A percentile compares a stretch with the other conserved stretches of the same genome.
phyloP scores from a whole-genome alignment of 2,329 filamentous ascomycete genomes.

The Fusarium mangiferae region DNA sequence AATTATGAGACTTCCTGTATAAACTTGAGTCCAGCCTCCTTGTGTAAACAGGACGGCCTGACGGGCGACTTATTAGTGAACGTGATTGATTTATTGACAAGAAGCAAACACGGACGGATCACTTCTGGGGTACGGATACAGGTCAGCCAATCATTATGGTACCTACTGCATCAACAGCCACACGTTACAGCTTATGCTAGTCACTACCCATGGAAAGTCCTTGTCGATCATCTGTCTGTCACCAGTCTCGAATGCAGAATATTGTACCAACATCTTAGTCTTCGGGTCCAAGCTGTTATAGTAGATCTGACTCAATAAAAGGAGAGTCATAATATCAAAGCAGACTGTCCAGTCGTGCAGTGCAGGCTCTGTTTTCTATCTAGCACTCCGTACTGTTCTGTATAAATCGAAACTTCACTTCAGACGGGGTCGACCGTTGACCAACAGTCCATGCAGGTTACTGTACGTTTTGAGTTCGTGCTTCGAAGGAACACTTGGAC shows the following conservation, averaged over 20 bases:
- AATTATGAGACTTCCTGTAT: background rate
- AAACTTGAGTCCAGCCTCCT: background rate
- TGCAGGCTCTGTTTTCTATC: background rate
- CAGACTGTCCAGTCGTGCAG: background rate
- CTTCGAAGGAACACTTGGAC: background rate
- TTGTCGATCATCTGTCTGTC: constrained; percentile 34
- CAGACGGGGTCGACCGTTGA: background rate
- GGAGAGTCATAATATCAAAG: background rate
- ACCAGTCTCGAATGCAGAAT: background rate
- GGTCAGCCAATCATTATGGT: background rate
- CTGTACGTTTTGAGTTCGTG: background rate
- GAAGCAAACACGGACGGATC: constrained; percentile 1
- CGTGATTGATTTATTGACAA: background rate
- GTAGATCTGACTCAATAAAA: background rate
- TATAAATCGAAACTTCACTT: background rate
- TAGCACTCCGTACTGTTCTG: background rate
- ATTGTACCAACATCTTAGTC: background rate
- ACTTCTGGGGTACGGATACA: constrained; percentile 13
- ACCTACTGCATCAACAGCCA: constrained; percentile 22
- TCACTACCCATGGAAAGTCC: constrained; percentile 25
- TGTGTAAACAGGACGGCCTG: background rate
- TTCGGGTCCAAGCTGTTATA: background rate
- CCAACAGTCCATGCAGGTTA: background rate
- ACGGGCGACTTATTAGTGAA: constrained; percentile 6
- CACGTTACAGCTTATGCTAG: constrained; percentile 26